Percentiles rank a stretch among this genome's conserved stretches.
These are phyloP conservation scores for Lotus japonicus DNA, from an alignment of 306 rosid genomes.

Conservation along the genomic window DNA sequence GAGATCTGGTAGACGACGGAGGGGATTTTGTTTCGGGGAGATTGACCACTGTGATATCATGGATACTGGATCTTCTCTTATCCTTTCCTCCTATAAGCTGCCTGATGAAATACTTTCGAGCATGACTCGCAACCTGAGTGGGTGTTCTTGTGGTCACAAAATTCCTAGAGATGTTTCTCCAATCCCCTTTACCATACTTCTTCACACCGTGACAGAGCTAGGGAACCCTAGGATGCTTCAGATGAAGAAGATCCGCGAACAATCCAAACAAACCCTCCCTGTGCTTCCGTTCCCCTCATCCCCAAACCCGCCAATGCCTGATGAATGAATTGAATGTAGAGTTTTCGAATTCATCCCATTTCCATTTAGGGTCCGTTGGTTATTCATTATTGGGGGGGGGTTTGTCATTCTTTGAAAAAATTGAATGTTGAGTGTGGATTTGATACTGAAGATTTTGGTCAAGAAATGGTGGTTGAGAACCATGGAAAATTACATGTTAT, in stretches of 20 bases:
- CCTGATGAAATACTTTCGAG: slow-evolving; percentile 83
- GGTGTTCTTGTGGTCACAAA: slow-evolving; percentile 90
- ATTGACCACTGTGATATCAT: slow-evolving; percentile 80
- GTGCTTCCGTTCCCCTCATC: slow-evolving; percentile 37
- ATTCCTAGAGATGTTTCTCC: slow-evolving; percentile 85
- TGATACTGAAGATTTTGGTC: no score
- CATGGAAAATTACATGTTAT: no score
- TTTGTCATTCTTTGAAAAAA: no score
- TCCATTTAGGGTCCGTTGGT: background rate
- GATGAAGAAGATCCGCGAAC: slow-evolving; percentile 89
- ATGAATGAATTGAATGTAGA: background rate
- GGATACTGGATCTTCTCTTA: slow-evolving; percentile 90
- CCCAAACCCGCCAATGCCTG: slow-evolving; percentile 77
- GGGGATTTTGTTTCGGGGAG: slow-evolving; percentile 45
- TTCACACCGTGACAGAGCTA: no score
- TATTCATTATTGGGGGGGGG: no score
- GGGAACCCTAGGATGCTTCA: slow-evolving; percentile 82
- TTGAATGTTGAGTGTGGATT: no score
- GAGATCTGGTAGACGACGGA: slow-evolving; percentile 35
- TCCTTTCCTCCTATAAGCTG: slow-evolving; percentile 73
- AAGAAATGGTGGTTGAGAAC: no score
- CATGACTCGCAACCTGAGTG: slow-evolving; percentile 92
- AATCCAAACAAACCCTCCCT: slow-evolving; percentile 31
- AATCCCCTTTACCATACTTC: slow-evolving; percentile 92
- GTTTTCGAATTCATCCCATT: background rate